Conservation (phyloP, 352 stramenopile genomes). For the Phytophthora cryptogea region DNA sequence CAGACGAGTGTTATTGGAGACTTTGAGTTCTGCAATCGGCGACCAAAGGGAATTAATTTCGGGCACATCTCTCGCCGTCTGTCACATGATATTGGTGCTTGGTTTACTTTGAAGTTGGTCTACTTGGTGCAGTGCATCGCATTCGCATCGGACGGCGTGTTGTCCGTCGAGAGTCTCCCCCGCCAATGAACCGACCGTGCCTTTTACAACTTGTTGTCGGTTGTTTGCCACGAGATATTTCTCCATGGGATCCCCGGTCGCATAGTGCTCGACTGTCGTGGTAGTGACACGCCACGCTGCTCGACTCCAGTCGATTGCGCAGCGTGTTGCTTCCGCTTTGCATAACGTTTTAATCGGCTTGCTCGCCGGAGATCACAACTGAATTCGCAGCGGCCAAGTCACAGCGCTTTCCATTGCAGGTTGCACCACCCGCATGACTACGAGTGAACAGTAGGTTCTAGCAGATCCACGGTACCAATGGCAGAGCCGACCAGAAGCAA, state of each 20-base stretch:
- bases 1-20: too few relatives aligned
- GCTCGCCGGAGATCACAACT: conserved; percentile 7
- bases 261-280: conserved; percentile 11
- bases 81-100: conserved; percentile 14
- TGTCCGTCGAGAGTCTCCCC: too few relatives aligned
- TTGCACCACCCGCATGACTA: neutral
- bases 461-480: neutral
- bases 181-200: too few relatives aligned
- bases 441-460: neutral
- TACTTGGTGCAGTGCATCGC: too few relatives aligned
- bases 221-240: conserved; percentile 16
- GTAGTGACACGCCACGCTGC: conserved; percentile 16
- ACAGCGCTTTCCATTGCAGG: too few relatives aligned
- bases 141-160: too few relatives aligned
- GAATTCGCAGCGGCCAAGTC: conserved; percentile 3
- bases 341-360: conserved; percentile 16
- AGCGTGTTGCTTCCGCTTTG: conserved; percentile 16
- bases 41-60: too few relatives aligned
- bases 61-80: neutral
- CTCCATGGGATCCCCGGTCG: conserved; percentile 11
- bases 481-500: neutral
- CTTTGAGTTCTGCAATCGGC: too few relatives aligned
- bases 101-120: conserved; percentile 13
- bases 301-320: conserved; percentile 3
- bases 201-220: neutral